Conservation (phyloP, 164 flowering plant genomes). For the Brasenia schreberi region DNA sequence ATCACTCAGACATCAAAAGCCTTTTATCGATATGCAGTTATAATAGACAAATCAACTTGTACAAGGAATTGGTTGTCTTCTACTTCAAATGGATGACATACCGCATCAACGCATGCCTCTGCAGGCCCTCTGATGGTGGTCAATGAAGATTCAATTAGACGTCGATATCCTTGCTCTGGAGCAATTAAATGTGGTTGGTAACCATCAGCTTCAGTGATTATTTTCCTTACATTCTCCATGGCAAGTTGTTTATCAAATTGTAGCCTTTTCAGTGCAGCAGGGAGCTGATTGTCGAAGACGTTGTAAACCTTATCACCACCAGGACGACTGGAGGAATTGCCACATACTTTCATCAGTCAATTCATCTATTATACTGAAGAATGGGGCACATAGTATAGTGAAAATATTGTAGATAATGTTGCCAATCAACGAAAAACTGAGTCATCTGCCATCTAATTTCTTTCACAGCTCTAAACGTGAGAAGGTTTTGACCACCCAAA, state of each 20-base stretch:
- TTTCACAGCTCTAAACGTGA: too few relatives aligned
- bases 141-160: slow-evolving; percentile 79
- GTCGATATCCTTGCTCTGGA: slow-evolving; percentile 88
- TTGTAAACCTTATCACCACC: slow-evolving; percentile 75
- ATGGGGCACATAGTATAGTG: too few relatives aligned
- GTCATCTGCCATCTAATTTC: too few relatives aligned
- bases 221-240: slow-evolving; percentile 66
- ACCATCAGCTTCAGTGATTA: slow-evolving; percentile 81
- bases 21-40: too few relatives aligned
- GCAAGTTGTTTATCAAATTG: slow-evolving; percentile 80
- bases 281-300: slow-evolving; percentile 78
- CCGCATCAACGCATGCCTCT: slow-evolving; percentile 91
- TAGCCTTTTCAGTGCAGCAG: slow-evolving; percentile 69
- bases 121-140: slow-evolving; percentile 82
- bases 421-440: too few relatives aligned
- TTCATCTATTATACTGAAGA: not conserved
- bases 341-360: not conserved
- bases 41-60: too few relatives aligned
- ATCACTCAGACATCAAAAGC: too few relatives aligned
- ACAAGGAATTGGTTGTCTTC: too few relatives aligned
- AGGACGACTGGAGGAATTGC: slow-evolving; percentile 37
- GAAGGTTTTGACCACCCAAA: too few relatives aligned
- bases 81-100: slow-evolving; percentile 13
- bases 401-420: too few relatives aligned
- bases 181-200: slow-evolving; percentile 82